These are phyloP conservation scores for Tylopilus rubrobrunneus DNA, from an alignment of 768 basidiomycete genomes.

Conservation along the genomic window DNA sequence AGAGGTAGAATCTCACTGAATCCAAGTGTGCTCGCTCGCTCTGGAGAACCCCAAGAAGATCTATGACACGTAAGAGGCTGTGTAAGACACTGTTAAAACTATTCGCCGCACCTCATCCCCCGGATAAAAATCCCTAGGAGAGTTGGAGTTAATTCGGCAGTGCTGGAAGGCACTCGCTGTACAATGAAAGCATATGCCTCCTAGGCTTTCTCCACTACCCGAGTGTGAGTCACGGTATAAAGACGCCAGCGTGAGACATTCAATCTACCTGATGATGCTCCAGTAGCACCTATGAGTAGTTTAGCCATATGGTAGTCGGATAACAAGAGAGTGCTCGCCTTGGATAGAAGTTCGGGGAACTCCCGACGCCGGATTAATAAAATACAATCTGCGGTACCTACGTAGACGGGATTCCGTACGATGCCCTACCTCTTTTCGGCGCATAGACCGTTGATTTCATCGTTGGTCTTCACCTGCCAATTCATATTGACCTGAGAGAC, in stretches of 20 bases:
- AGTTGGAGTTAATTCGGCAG: background rate
- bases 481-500: slow-evolving; percentile 89
- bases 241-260: background rate
- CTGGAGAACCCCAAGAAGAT: slow-evolving; percentile 76
- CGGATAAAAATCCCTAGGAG: slow-evolving; percentile 57
- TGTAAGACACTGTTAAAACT: background rate
- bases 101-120: slow-evolving; percentile 58
- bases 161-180: slow-evolving; percentile 43
- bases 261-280: slow-evolving; percentile 51
- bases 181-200: slow-evolving; percentile 80
- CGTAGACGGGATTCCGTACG: too few relatives aligned
- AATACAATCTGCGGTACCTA: slow-evolving; percentile 56
- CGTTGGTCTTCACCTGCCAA: slow-evolving; percentile 61
- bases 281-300: slow-evolving; percentile 51
- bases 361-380: slow-evolving; percentile 61
- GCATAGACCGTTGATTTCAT: too few relatives aligned
- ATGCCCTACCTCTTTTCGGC: too few relatives aligned
- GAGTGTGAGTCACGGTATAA: background rate
- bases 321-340: slow-evolving; percentile 36
- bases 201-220: slow-evolving; percentile 64
- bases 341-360: slow-evolving; percentile 56
- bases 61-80: slow-evolving; percentile 32
- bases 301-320: slow-evolving; percentile 6
- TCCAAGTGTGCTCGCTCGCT: slow-evolving; percentile 36
- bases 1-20: background rate